Conservation (phyloP, 164 flowering plant species). For the Tetrastigma voinierianum region DNA sequence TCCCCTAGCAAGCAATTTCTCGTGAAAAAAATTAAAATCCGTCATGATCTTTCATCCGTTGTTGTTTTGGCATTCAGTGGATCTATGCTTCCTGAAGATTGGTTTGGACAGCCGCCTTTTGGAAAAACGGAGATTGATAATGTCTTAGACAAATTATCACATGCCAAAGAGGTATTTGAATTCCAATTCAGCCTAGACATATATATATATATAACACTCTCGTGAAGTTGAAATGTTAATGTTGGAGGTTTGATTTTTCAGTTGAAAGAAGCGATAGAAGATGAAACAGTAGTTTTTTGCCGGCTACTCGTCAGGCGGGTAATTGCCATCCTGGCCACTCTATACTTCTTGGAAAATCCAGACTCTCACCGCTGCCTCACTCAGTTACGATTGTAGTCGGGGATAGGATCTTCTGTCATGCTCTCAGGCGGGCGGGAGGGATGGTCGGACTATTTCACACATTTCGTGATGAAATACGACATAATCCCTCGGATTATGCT, state of each 20-base stretch:
- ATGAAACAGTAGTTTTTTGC: slow-evolving; percentile 5
- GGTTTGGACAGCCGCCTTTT: no score
- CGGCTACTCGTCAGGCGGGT: slow-evolving; percentile 4
- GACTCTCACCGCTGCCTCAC: neutral
- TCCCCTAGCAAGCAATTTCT: no score
- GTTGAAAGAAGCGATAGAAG: neutral
- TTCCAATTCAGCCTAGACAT: no score
- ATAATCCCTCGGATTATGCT: slow-evolving; percentile 6
- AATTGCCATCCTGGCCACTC: slow-evolving; percentile 1
- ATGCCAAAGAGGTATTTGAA: no score
- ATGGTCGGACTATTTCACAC: slow-evolving; percentile 1
- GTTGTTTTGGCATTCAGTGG: no score
- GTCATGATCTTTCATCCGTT: no score
- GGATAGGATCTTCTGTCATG: neutral
- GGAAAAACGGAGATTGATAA: no score
- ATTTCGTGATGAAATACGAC: slow-evolving; percentile 7
- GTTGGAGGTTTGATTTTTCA: neutral
- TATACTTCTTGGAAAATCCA: slow-evolving; percentile 2
- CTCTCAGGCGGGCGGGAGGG: slow-evolving; percentile 8
- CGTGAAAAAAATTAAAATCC: no score
- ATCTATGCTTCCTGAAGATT: no score
- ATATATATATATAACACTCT: no score
- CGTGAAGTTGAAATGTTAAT: no score
- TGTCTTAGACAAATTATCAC: no score
- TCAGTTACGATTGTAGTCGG: slow-evolving; percentile 1